Evolutionary conservation across 2,329 filamentous ascomycete genomes (phyloP), one percentile per base, ranked within the genome.

Genomic region (Fusarium burgessii): DNA sequence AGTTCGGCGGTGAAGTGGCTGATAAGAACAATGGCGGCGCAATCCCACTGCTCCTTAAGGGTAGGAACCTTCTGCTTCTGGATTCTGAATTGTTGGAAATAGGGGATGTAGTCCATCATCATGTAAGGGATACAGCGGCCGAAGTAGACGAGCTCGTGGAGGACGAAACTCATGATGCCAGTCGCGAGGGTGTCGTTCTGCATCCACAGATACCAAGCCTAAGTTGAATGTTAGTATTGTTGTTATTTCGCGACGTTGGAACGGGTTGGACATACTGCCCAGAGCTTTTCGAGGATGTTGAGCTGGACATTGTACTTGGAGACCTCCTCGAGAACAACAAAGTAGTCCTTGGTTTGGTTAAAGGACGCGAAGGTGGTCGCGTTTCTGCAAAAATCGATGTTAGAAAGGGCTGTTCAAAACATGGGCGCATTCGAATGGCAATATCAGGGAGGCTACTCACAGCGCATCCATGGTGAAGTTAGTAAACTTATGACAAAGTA

Each of bases 1-100:
- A 99, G 89, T 84, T 99, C 96, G 81, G 98, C 96, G 74, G 96
- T 98, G 84, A 98, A 97, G 83, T 99, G 96, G 80, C 91, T 95
- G 77, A 98, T 86, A 72, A 99, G 92, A 71, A 99, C 96, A 74
- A 98, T 91, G 81, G 90, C 91, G 66, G 96, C 95, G 84, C 96
- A 99, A 78, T 95, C 90, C 90, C 93, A 97, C 83, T 99, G 96
- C 82, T 99, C 96, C 79, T 90, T 92, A 58, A 92, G 86, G n/a
- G 94, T 97, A 13, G 96, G 96, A 46, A 97, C 90, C 87, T 98
- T 98, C 84, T 88, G 85, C 78, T 84, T 90, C 81, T 99, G 96
- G 74, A 99, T 93, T 89, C 98, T 98, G 87, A 94, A 99, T 81
- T 91, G 91, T 82, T 93, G 92, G 85, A 98, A 96, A 77, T 89